Conservation (phyloP, 768 basidiomycete genomes). For the Phallus indusiatus region DNA sequence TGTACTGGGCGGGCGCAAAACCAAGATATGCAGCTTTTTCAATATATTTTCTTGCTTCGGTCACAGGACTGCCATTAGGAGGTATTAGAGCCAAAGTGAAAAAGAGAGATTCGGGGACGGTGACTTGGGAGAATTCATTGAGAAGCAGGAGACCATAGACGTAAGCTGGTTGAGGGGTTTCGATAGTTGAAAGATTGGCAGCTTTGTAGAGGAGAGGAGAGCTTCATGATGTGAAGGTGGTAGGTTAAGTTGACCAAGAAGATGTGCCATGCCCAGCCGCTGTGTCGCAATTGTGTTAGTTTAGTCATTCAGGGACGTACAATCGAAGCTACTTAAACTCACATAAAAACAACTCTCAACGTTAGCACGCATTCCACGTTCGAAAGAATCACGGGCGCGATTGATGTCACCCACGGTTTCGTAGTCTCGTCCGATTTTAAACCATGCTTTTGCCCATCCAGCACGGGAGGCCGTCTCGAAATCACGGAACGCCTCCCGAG, state of each 20-base stretch:
- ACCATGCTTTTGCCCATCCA: conserved; percentile 81
- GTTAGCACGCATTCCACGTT: conserved; percentile 62
- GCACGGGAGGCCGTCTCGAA: conserved; percentile 76
- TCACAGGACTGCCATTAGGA: conserved; percentile 32
- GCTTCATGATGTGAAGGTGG: conserved; percentile 44
- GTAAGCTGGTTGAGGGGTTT: conserved; percentile 83
- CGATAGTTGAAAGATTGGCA: conserved; percentile 60
- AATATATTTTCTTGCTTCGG: conserved; percentile 67
- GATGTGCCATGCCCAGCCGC: conserved; percentile 89
- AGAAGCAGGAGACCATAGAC: conserved; percentile 83
- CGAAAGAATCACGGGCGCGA: conserved; percentile 79
- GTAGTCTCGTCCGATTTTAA: conserved; percentile 83
- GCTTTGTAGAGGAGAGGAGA: conserved; percentile 69
- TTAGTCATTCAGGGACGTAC: too few relatives aligned
- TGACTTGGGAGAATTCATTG: conserved; percentile 66
- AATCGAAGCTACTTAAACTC: too few relatives aligned
- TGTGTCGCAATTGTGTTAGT: conserved; percentile 18
- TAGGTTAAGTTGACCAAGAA: conserved; percentile 78
- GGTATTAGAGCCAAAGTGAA: conserved; percentile 34
- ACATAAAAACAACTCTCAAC: conserved; percentile 81
- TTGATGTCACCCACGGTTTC: conserved; percentile 71
- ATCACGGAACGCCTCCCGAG: conserved; percentile 77
- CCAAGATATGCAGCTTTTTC: conserved; percentile 80
- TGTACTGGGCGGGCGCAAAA: conserved; percentile 84
- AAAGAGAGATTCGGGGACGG: conserved; percentile 24